Conservation (phyloP, 305 asterid species). For the Stenogyne calaminthoides region DNA sequence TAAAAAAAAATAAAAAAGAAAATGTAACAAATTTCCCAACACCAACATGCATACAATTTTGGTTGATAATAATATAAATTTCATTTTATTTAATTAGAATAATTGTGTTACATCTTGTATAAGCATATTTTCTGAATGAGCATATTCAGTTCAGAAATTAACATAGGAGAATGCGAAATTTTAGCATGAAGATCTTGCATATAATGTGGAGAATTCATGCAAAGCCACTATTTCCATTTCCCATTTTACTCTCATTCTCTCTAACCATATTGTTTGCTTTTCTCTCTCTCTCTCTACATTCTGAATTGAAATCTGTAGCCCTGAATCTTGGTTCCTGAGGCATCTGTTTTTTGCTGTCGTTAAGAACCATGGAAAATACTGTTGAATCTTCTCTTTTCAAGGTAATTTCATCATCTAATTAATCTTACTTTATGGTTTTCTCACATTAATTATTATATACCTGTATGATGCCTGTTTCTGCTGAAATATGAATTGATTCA, state of each 20-base stretch:
- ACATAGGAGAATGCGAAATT: conserved; percentile 36
- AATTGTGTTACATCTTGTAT: not conserved
- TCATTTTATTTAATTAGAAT: not conserved
- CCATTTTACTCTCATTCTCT: conserved; percentile 28
- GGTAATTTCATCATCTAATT: conserved; percentile 37
- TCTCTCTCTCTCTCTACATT: conserved; percentile 28
- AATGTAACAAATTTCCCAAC: not conserved
- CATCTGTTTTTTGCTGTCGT: conserved; percentile 41
- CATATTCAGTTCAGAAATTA: conserved; percentile 16
- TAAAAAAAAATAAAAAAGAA: too few species aligned
- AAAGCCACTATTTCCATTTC: conserved; percentile 45
- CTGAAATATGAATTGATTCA: conserved; percentile 21
- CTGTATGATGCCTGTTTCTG: conserved; percentile 17
- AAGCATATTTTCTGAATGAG: not conserved
- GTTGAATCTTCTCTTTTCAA: conserved; percentile 43
- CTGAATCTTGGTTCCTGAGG: conserved; percentile 46
- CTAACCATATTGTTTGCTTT: conserved; percentile 17
- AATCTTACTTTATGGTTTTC: not conserved
- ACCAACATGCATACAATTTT: not conserved
- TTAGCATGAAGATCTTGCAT: conserved; percentile 39
- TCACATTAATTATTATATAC: not conserved
- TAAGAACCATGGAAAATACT: conserved; percentile 61
- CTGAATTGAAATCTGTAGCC: conserved; percentile 34
- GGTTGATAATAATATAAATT: not conserved
- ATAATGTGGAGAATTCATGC: conserved; percentile 39